Base-by-base conservation (phyloP, 352 stramenopile species). In the Globisporangium perplexum region DNA sequence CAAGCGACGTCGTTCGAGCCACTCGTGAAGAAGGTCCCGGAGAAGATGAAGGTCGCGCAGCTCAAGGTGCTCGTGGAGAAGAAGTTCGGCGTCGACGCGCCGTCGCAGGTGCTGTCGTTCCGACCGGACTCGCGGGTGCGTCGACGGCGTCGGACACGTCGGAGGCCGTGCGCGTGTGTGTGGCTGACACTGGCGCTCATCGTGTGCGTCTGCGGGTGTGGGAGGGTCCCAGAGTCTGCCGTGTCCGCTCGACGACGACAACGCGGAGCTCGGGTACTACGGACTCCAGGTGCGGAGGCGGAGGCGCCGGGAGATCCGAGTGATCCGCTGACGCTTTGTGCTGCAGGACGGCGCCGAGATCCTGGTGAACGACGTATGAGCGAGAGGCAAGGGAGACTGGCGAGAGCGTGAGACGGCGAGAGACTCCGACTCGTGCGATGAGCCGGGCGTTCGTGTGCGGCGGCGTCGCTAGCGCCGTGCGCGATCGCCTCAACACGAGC, bases 41-140 rank as follows among this genome's bases (percentile, higher is more conserved):
- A 87, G 41, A 81, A 78, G 51, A 90, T 92, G 78, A 90, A 82
- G 59, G 68, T 92, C 10, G 71, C 72, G 17, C 76, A 90, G 59
- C 47, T 92, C 11, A 90, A 90, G 47, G 57, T 83, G 7, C 68
- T 90, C 10, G 68, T 90, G 11, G 73, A 82, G 52, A 80, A 86
- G 45, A 92, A 90, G 47, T 87, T 86, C 52, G 78, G 82, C 12
- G 53, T 92, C n/a, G 56, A 69, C 6, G 60, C 69, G 4, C 53
- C 62, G 7, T 57, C 72, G 12, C 77, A 89, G 28, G 52, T 84
- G 33, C 64, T 92, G 12, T 86, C 82, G 2, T 89, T 86, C 43
- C 66, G 77, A 14, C 52, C 52, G 12, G 73, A 82, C 54, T 52
- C 78, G 14, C 85, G 74, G 65, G 82, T 90, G 60, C 38, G 50